phyloP scores from a whole-genome alignment of 2,329 filamentous ascomycete genomes.

The Dendrostoma leiphaemia region DNA sequence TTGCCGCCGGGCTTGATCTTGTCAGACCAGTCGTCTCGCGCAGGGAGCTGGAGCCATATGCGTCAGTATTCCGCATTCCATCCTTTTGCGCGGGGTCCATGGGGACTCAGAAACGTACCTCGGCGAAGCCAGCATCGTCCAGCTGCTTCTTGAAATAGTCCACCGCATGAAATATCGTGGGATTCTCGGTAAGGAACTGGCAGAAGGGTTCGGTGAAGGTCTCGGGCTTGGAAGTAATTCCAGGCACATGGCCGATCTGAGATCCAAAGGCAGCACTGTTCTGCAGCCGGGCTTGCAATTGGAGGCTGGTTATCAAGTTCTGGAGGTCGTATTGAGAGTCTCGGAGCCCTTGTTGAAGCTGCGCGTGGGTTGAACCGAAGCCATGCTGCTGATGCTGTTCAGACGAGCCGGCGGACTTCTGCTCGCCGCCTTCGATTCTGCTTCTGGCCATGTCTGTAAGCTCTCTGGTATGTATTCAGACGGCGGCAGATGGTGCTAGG shows the following conservation, averaged over 20 bases:
- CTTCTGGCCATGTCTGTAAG: background rate
- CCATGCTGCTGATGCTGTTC: background rate
- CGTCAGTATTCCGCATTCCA: constrained; percentile 19
- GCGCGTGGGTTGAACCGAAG: too few relatives aligned
- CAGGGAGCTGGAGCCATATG: constrained; percentile 56
- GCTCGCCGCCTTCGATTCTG: background rate
- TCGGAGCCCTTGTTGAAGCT: background rate
- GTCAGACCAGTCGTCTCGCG: constrained; percentile 73
- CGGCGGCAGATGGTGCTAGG: background rate
- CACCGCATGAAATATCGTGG: constrained; percentile 90
- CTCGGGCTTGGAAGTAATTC: constrained; percentile 57
- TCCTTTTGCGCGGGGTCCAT: background rate
- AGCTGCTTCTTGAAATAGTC: constrained; percentile 74
- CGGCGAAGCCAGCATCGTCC: constrained; percentile 68
- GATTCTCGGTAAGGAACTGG: constrained; percentile 84
- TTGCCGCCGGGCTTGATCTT: constrained; percentile 78
- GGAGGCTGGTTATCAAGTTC: too few relatives aligned
- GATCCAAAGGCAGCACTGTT: too few relatives aligned
- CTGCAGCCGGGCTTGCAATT: too few relatives aligned
- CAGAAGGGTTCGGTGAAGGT: constrained; percentile 81
- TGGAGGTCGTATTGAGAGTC: constrained; percentile 30
- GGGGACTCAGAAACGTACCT: constrained; percentile 42
- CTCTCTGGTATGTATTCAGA: background rate
- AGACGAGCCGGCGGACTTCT: background rate
- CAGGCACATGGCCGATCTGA: too few relatives aligned